phyloP scores from a whole-genome alignment of 441 rosid species.

The Gossypium aridum region DNA sequence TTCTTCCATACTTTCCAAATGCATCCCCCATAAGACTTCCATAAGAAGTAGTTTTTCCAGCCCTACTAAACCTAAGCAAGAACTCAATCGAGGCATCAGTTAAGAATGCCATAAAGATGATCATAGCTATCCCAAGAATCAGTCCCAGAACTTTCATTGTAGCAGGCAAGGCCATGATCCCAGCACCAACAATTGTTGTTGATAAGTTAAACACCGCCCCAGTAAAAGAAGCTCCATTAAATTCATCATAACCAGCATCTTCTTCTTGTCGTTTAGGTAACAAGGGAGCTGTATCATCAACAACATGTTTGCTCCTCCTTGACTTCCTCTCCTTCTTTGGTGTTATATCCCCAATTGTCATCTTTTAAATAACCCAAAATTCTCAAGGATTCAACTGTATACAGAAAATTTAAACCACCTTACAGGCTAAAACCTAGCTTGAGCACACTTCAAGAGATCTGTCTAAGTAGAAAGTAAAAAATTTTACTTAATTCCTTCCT shows the following conservation, averaged over 20 bases:
- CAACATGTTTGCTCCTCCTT: constrained; percentile 30
- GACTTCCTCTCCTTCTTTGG: constrained; percentile 49
- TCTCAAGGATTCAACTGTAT: constrained; percentile 7
- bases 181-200: constrained; percentile 92
- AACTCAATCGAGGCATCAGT: constrained; percentile 85
- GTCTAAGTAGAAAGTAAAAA: neutral
- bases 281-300: constrained; percentile 62
- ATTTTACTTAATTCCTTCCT: neutral
- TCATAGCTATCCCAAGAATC: constrained; percentile 66
- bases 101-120: constrained; percentile 91
- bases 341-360: constrained; percentile 59
- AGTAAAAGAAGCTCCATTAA: constrained; percentile 87
- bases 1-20: constrained; percentile 76
- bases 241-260: constrained; percentile 63
- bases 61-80: constrained; percentile 85
- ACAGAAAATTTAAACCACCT: neutral
- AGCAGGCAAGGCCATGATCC: constrained; percentile 98
- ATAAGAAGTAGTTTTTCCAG: constrained; percentile 59
- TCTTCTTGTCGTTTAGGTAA: constrained; percentile 51
- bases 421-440: neutral
- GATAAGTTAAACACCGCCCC: constrained; percentile 96
- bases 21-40: constrained; percentile 95
- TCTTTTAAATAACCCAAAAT: constrained; percentile 21
- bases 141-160: constrained; percentile 92
- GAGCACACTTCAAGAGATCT: neutral